Evolutionary conservation across 805 yeast species (phyloP), one percentile per base, ranked within the genome.

Genomic region (Wickerhamomyces hampshirensis): DNA sequence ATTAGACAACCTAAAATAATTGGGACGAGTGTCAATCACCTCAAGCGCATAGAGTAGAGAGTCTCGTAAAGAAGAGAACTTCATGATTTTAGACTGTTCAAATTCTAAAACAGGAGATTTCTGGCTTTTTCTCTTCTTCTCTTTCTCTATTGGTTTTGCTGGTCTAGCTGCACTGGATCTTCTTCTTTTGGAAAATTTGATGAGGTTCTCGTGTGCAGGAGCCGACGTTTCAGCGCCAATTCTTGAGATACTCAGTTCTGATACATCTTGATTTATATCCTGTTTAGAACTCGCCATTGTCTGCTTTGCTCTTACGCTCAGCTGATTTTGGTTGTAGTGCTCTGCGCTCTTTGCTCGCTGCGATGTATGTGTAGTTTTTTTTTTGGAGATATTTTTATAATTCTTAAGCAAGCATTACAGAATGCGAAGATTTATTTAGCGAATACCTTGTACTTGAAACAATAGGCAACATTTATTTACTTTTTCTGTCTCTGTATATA

Each of bases 1-100:
- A 44, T 81, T 78, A 2, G 51, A 59, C 5, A 83, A 47, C 13
- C 61, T 57, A n/a, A 73, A 46, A 76, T 78, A 76, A 10, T 56
- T 55, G 1, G 81, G 80, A 2, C 39, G 34, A 6, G 41, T 44
- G 23, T 47, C 52, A 3, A 55, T 40, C 8, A 62, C 60, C 37
- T 63, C 61, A 8, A 49, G 29, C 2, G 40, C 31, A 19, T 40
- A 65, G 55, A 46, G 58, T 38, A 48, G 62, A 53, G 41, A 46
- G 6, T 42, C 53, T 35, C 34, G 48, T 34, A 30, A 43, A 33
- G 16, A 44, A 2, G 46, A 32, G 27, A 51, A 50, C 33, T 39
- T 50, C 36, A 39, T n/a, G 4, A 18, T 30, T 3, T 28, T 30
- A 4, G 39, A 60, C 47, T 47, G 63, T 58, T 24, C 55, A 54